Base-by-base conservation (phyloP, 805 yeast species). In the Ogataea saltuana region DNA sequence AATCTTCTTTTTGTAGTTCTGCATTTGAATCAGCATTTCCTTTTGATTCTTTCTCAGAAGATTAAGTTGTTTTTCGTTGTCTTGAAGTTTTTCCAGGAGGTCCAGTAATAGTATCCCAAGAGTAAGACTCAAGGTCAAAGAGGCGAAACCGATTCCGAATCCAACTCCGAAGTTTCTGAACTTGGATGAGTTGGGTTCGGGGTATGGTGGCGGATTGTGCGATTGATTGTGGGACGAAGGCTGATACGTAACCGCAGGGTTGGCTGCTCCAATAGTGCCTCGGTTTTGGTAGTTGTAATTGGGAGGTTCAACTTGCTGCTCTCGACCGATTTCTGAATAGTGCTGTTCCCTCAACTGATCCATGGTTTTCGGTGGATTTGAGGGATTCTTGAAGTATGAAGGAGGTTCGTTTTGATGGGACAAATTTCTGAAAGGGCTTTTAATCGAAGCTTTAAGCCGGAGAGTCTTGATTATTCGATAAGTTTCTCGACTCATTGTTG, bases 1-100 rank as follows among this genome's bases (percentile, higher is more conserved):
- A 39, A 75, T 66, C 55, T 75, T 74, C 62, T 75, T 76, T 45
- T 76, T 67, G 33, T 74, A 75, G 21, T 69, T 71, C 36, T 74
- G 69, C 56, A 72, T 73, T 51, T 75, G 76, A 32, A 71, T 68
- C 53, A 80, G 77, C 42, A 70, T 48, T n/a, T 62, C 67, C 34
- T 53, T 59, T 35, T 62, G 65, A 17, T 49, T 55, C 45, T 54
- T 57, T 35, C 51, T 55, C 35, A 55, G 41, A 15, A 56, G 27
- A 11, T 39, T 29, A 42, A 55, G 41, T 39, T 62, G 61, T n/a
- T 54, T 45, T 33, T 56, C 60, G 25, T 49, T 33, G 17, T 50
- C 60, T 20, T 51, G 58, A 3, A 59, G 26, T 40, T 55, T 53
- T 34, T 58, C 63, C 37, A 45, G 36, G 17, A 45, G 31, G 23